phyloP scores from a whole-genome alignment of 768 basidiomycete genomes.

The Suillus decipiens region DNA sequence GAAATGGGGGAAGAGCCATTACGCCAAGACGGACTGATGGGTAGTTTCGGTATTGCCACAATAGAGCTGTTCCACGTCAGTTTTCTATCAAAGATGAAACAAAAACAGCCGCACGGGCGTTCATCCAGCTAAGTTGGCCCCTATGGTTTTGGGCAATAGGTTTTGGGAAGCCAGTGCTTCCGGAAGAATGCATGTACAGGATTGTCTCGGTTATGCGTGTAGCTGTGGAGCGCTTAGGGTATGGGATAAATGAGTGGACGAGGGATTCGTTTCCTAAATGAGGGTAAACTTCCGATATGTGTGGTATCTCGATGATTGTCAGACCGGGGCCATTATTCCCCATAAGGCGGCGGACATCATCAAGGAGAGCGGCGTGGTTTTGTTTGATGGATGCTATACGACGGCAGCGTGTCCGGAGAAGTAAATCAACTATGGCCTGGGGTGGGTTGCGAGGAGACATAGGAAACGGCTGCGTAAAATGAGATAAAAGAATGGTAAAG shows the following conservation, averaged over 20 bases:
- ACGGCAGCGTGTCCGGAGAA: slow-evolving; percentile 23
- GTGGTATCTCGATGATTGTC: slow-evolving; percentile 25
- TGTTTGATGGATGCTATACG: slow-evolving; percentile 22
- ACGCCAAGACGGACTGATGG: slow-evolving; percentile 15
- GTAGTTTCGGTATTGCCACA: slow-evolving; percentile 2
- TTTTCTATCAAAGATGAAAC: background rate
- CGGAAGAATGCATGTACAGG: slow-evolving; percentile 13
- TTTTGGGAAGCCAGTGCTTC: slow-evolving; percentile 47
- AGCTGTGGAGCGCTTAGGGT: slow-evolving; percentile 11
- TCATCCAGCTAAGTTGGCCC: slow-evolving; percentile 32
- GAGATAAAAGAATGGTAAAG: background rate
- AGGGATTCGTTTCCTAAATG: slow-evolving; percentile 37
- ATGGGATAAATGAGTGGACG: slow-evolving; percentile 23
- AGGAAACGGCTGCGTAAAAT: background rate
- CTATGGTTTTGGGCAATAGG: slow-evolving; percentile 36
- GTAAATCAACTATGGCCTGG: slow-evolving; percentile 12
- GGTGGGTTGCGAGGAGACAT: slow-evolving; percentile 11
- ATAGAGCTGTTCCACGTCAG: background rate
- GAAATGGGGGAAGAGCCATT: slow-evolving; percentile 37
- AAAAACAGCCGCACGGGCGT: slow-evolving; percentile 28
- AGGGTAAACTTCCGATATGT: slow-evolving; percentile 37
- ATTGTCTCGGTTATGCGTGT: slow-evolving; percentile 1
- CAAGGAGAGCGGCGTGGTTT: slow-evolving; percentile 23
- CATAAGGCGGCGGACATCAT: slow-evolving; percentile 6
- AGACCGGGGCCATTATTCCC: slow-evolving; percentile 4